A percentile compares a stretch with the other conserved stretches of the same genome.
Conservation (phyloP, 768 basidiomycete species). For the Rossbeevera mucosa region DNA sequence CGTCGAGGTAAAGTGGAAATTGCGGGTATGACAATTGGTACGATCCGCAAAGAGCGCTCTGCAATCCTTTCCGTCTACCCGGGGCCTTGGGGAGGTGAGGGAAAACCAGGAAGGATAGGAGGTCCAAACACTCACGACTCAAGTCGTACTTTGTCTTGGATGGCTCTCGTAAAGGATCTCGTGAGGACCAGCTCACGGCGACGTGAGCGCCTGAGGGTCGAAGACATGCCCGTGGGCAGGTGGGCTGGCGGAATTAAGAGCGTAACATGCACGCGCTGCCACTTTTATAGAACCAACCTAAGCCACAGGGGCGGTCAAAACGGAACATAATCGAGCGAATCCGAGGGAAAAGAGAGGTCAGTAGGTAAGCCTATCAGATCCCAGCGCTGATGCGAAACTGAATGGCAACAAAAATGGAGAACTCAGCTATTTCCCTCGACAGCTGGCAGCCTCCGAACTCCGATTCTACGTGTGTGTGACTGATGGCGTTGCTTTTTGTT, state of each 20-base stretch:
- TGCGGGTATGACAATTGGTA: slow-evolving; percentile 16
- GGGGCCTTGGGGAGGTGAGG: slow-evolving; percentile 14
- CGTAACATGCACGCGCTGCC: slow-evolving; percentile 9
- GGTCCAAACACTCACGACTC: slow-evolving; percentile 27
- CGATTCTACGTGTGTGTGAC: neutral
- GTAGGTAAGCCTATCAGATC: slow-evolving; percentile 7
- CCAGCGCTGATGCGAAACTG: slow-evolving; percentile 3
- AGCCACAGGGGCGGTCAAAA: slow-evolving; percentile 29
- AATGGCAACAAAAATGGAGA: slow-evolving; percentile 21
- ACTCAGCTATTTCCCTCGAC: slow-evolving; percentile 13
- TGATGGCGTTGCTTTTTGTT: slow-evolving; percentile 15
- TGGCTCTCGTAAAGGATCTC: slow-evolving; percentile 45
- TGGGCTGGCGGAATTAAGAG: slow-evolving; percentile 11
- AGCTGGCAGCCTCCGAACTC: slow-evolving; percentile 5
- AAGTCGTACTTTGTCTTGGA: slow-evolving; percentile 39
- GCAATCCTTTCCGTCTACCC: slow-evolving; percentile 19
- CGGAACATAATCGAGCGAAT: slow-evolving; percentile 8
- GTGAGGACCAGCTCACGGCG: slow-evolving; percentile 45
- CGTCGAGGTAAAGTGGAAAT: slow-evolving; percentile 12
- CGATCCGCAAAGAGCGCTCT: slow-evolving; percentile 19
- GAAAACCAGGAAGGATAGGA: neutral
- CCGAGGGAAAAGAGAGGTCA: slow-evolving; percentile 14
- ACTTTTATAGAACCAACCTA: slow-evolving; percentile 28
- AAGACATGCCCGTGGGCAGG: slow-evolving; percentile 34
- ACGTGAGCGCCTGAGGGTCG: slow-evolving; percentile 43